Percentiles rank a stretch among this genome's conserved stretches.
Evolutionary conservation across 257 asterid genomes (phyloP).

Genomic region (Plantago elongata): DNA sequence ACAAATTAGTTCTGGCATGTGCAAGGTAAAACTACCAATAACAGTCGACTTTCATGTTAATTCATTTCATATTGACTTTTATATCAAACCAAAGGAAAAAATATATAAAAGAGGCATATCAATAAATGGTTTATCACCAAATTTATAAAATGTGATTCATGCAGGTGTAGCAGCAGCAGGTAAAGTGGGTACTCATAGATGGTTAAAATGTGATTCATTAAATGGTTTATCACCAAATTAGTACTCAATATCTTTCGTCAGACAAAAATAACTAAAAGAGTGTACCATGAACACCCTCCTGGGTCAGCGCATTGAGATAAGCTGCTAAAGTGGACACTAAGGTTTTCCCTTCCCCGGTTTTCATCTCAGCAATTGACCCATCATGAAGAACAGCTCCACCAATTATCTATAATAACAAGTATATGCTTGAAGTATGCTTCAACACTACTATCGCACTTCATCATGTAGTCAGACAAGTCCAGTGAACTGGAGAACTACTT

Average conservation of each 20-base stretch:
- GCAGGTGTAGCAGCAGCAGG: no score
- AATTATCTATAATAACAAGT: conserved; percentile 50
- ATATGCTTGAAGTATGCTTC: conserved; percentile 15
- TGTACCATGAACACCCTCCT: conserved; percentile 97
- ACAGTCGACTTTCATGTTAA: conserved; percentile 6
- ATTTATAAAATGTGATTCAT: no score
- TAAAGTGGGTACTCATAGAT: no score
- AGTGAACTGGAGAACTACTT: no score
- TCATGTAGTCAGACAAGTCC: no score
- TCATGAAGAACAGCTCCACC: conserved; percentile 99
- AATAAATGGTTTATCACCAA: neutral
- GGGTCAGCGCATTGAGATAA: conserved; percentile 89
- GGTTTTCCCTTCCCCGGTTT: conserved; percentile 99
- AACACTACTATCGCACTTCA: no score
- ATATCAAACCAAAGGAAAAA: no score
- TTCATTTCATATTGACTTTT: conserved; percentile 9
- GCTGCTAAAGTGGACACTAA: conserved; percentile 97
- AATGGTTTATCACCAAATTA: no score
- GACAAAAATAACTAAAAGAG: conserved; percentile 6
- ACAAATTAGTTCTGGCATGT: conserved; percentile 12
- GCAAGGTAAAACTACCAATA: conserved; percentile 9
- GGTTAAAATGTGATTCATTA: no score
- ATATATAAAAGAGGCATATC: neutral
- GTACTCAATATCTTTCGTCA: conserved; percentile 4
- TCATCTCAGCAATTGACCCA: conserved; percentile 99